phyloP scores from a whole-genome alignment of 495 filamentous ascomycete species.

The Penicillium canariense region DNA sequence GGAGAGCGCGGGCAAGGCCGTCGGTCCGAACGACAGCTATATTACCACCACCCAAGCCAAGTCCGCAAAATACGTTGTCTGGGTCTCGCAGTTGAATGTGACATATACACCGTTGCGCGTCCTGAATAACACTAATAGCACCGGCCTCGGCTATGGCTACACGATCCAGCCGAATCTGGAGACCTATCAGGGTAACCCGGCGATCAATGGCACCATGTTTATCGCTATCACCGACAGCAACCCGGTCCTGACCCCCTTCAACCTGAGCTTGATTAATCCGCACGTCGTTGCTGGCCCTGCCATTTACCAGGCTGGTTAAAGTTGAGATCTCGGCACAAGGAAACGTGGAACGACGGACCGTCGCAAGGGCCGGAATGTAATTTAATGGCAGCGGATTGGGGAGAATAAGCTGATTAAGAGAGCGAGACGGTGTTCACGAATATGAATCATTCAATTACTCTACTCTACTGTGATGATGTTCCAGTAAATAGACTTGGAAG shows the following conservation, averaged over 20 bases:
- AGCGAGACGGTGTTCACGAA: not conserved
- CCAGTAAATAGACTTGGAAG: too few species aligned
- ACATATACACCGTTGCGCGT: constrained; percentile 71
- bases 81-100: constrained; percentile 81
- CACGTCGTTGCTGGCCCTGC: constrained; percentile 73
- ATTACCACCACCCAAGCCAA: constrained; percentile 61
- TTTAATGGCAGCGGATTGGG: not conserved
- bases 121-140: constrained; percentile 37
- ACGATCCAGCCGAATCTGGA: constrained; percentile 66
- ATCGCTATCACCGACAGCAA: constrained; percentile 72
- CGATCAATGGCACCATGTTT: constrained; percentile 78
- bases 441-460: not conserved
- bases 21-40: constrained; percentile 83
- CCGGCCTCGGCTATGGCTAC: constrained; percentile 48
- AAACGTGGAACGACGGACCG: not conserved
- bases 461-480: too few species aligned
- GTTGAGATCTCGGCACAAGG: not conserved
- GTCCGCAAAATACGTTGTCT: constrained; percentile 64
- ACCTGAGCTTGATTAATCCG: constrained; percentile 68
- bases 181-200: constrained; percentile 63
- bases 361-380: not conserved
- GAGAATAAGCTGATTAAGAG: not conserved
- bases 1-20: constrained; percentile 64
- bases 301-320: constrained; percentile 77
- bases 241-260: constrained; percentile 71